Conservation (phyloP, 352 stramenopile genomes). For the Globisporangium spinosum region DNA sequence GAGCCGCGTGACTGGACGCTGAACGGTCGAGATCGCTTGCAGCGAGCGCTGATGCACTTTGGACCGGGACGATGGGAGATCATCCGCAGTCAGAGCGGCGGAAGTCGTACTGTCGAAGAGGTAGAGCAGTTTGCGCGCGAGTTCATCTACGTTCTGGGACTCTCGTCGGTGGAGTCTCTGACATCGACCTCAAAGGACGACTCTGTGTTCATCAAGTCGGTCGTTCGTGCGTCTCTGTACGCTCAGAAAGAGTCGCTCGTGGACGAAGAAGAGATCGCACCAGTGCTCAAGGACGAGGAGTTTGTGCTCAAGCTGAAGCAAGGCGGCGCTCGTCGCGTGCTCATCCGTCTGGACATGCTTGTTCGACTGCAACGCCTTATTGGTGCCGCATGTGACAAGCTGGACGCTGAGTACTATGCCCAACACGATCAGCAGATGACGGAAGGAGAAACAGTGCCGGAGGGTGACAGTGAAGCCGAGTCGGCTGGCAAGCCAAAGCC, state of each 20-base stretch:
- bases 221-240: slow-evolving; percentile 57
- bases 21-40: slow-evolving; percentile 79
- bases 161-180: slow-evolving; percentile 53
- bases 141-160: slow-evolving; percentile 84
- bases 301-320: slow-evolving; percentile 87
- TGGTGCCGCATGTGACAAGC: slow-evolving; percentile 46
- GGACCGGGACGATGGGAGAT: slow-evolving; percentile 86
- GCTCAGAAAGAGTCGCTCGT: slow-evolving; percentile 72
- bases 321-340: slow-evolving; percentile 70
- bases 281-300: slow-evolving; percentile 84
- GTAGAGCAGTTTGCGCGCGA: slow-evolving; percentile 81
- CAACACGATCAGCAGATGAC: slow-evolving; percentile 15
- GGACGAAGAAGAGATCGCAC: slow-evolving; percentile 65
- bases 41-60: slow-evolving; percentile 87
- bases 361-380: slow-evolving; percentile 68
- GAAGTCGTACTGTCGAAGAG: slow-evolving; percentile 80
- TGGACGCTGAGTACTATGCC: slow-evolving; percentile 48
- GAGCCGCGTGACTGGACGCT: slow-evolving; percentile 81
- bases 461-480: slow-evolving; percentile 3
- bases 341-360: slow-evolving; percentile 86
- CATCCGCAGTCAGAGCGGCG: slow-evolving; percentile 83
- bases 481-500: slow-evolving; percentile 8
- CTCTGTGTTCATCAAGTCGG: slow-evolving; percentile 77
- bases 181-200: slow-evolving; percentile 71
- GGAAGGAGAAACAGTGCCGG: slow-evolving; percentile 3